A percentile compares a stretch with the other conserved stretches of the same genome.
These are phyloP conservation scores for Helicocarpus griseus DNA, from an alignment of 2,329 filamentous ascomycete genomes.

Conservation along the genomic window DNA sequence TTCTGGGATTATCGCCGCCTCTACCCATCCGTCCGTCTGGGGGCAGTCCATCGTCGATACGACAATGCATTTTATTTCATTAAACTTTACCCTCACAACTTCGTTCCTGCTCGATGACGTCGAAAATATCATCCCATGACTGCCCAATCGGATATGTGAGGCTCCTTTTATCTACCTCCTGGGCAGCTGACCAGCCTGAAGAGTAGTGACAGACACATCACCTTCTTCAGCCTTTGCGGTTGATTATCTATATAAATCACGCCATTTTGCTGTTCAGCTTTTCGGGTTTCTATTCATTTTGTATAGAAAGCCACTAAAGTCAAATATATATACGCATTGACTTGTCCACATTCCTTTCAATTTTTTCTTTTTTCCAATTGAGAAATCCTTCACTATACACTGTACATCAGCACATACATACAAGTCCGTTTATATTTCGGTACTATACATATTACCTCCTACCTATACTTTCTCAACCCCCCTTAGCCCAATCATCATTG, in stretches of 20 bases:
- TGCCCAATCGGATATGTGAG: background rate
- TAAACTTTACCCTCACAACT: too few relatives aligned
- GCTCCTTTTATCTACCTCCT: background rate
- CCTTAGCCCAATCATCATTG: background rate
- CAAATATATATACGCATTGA: background rate
- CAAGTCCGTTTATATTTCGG: background rate
- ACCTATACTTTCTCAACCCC: background rate
- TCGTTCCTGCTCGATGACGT: background rate
- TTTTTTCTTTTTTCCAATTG: background rate
- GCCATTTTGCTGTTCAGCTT: too few relatives aligned
- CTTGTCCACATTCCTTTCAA: background rate
- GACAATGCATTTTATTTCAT: background rate
- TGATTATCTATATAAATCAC: background rate
- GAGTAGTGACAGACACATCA: background rate
- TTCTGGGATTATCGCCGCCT: background rate
- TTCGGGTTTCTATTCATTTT: background rate
- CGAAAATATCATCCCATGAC: background rate
- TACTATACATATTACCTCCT: background rate
- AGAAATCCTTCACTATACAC: too few relatives aligned
- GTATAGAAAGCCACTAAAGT: background rate
- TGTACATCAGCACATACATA: background rate
- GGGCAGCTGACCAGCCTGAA: background rate
- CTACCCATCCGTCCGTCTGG: background rate
- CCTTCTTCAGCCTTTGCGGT: background rate
- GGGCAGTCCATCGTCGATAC: background rate